phyloP scores from a whole-genome alignment of 768 basidiomycete species.

The Mycena galopus region DNA sequence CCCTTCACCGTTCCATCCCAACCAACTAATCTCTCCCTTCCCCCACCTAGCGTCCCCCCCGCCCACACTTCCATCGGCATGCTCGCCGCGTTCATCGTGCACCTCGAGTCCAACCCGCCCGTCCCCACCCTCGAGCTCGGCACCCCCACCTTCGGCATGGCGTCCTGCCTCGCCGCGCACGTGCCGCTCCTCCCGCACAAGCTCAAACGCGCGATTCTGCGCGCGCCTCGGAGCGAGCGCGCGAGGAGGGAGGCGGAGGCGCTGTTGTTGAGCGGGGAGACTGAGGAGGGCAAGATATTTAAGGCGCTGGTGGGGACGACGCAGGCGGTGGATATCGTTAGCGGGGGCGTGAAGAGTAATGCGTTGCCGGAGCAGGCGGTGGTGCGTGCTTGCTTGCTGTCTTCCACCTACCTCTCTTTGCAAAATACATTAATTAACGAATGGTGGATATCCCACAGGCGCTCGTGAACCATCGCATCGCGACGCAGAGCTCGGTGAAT shows the following conservation, averaged over 20 bases:
- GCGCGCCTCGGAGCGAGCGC: slow-evolving; percentile 50
- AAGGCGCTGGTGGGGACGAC: slow-evolving; percentile 60
- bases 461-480: slow-evolving; percentile 64
- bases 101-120: slow-evolving; percentile 64
- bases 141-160: slow-evolving; percentile 47
- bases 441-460: slow-evolving; percentile 43
- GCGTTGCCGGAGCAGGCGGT: slow-evolving; percentile 67
- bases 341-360: slow-evolving; percentile 60
- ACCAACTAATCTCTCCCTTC: neutral
- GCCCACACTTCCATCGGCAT: slow-evolving; percentile 64
- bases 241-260: slow-evolving; percentile 56
- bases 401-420: neutral
- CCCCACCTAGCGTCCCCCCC: slow-evolving; percentile 22
- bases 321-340: slow-evolving; percentile 68
- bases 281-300: slow-evolving; percentile 36
- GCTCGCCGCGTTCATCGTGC: slow-evolving; percentile 64
- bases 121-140: slow-evolving; percentile 45
- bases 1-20: too few species aligned
- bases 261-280: slow-evolving; percentile 45
- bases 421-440: too few species aligned
- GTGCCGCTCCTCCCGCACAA: slow-evolving; percentile 55
- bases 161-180: slow-evolving; percentile 63
- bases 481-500: slow-evolving; percentile 54
- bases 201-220: slow-evolving; percentile 49
- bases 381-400: slow-evolving; percentile 9